phyloP scores from a whole-genome alignment of 2,329 filamentous ascomycete genomes.

The Talaromyces rugulosus region DNA sequence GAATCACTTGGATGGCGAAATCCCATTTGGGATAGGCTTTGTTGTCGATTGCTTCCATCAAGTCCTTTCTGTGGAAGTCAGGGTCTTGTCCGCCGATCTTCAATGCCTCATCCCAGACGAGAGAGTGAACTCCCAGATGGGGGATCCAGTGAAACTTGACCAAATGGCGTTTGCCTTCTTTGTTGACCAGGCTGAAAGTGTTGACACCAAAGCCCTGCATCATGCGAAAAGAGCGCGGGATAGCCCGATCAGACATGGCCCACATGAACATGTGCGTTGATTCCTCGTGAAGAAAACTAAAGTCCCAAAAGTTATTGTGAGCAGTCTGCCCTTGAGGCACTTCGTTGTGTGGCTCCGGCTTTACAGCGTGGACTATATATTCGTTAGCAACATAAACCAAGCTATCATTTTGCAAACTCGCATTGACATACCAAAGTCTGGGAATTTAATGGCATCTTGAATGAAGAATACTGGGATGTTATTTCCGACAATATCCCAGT shows the following conservation, averaged over 20 bases:
- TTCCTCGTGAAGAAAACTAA: slow-evolving; percentile 63
- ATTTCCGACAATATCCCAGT: slow-evolving; percentile 71
- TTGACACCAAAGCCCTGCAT: slow-evolving; percentile 86
- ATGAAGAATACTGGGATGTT: slow-evolving; percentile 75
- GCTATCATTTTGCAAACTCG: neutral
- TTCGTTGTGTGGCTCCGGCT: slow-evolving; percentile 67
- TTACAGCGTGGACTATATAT: slow-evolving; percentile 48
- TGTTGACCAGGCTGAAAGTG: slow-evolving; percentile 67
- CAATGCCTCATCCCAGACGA: slow-evolving; percentile 72
- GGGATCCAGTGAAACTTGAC: slow-evolving; percentile 77
- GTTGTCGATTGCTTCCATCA: slow-evolving; percentile 68
- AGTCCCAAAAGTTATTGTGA: slow-evolving; percentile 77
- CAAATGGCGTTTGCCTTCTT: slow-evolving; percentile 64
- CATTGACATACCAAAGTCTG: slow-evolving; percentile 50
- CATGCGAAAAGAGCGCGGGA: slow-evolving; percentile 73
- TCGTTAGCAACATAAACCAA: neutral
- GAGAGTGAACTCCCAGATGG: slow-evolving; percentile 68
- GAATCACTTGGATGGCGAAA: slow-evolving; percentile 74
- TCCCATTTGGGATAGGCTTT: slow-evolving; percentile 73
- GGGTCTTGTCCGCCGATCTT: slow-evolving; percentile 72
- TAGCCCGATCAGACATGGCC: slow-evolving; percentile 70
- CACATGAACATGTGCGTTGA: slow-evolving; percentile 77
- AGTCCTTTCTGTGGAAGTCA: slow-evolving; percentile 76
- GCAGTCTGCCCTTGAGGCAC: slow-evolving; percentile 67
- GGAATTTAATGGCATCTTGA: slow-evolving; percentile 71